Evolutionary conservation across 1,284 basidiomycete genomes (phyloP).

Genomic region (Sanghuangporus baumii): DNA sequence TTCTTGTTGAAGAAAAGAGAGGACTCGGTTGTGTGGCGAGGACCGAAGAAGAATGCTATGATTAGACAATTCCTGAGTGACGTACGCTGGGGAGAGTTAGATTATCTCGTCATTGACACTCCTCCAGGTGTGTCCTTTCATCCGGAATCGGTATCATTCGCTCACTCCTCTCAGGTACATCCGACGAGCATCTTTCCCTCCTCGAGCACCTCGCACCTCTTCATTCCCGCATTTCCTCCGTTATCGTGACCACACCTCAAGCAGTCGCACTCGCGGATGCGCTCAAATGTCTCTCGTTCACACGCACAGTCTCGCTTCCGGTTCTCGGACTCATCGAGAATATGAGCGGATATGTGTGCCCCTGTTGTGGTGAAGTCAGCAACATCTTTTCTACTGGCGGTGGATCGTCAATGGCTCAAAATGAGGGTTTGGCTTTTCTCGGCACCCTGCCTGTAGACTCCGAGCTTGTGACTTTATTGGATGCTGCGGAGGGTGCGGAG

Average conservation of each 20-base stretch:
- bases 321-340: conserved; percentile 97
- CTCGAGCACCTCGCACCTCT: conserved; percentile 90
- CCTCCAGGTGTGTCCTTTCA: conserved; percentile 68
- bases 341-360: conserved; percentile 98
- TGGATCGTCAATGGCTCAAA: conserved; percentile 79
- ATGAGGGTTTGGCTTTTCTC: conserved; percentile 74
- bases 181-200: conserved; percentile 96
- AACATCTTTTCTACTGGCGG: conserved; percentile 96
- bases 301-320: conserved; percentile 78
- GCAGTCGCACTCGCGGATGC: conserved; percentile 94
- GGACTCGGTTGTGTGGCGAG: conserved; percentile 96
- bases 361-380: conserved; percentile 89
- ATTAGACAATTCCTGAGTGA: conserved; percentile 96
- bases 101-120: conserved; percentile 96
- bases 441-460: conserved; percentile 94
- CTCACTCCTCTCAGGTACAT: conserved; percentile 65
- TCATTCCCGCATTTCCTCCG: conserved; percentile 71
- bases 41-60: conserved; percentile 99
- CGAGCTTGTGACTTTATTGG: conserved; percentile 83
- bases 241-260: conserved; percentile 97
- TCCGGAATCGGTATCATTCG: neutral
- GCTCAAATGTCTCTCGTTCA: conserved; percentile 94
- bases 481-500: conserved; percentile 50
- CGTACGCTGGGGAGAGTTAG: conserved; percentile 94
- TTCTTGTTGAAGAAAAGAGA: conserved; percentile 88